Evolutionary conservation across 2,329 filamentous ascomycete species (phyloP).

Genomic region (Exophiala calicioides): DNA sequence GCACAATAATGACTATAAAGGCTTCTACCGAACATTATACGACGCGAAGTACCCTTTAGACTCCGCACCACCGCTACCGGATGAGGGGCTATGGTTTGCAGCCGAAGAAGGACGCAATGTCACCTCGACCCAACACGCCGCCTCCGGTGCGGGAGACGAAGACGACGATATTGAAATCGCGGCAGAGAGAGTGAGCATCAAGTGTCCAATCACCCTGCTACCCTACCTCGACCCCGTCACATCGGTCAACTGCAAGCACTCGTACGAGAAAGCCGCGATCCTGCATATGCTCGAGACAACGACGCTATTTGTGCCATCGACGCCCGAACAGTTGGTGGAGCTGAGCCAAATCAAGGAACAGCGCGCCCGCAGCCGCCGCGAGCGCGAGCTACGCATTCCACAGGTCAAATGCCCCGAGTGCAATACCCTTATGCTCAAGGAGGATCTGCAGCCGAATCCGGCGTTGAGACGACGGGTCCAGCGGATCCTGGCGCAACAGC

Average conservation of each 20-base stretch:
- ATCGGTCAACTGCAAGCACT: slow-evolving; percentile 52
- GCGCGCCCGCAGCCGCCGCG: slow-evolving; percentile 2
- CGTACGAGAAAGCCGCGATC: slow-evolving; percentile 51
- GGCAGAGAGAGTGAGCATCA: slow-evolving; percentile 47
- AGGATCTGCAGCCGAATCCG: slow-evolving; percentile 43
- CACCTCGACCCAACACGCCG: slow-evolving; percentile 31
- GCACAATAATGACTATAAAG: slow-evolving; percentile 60
- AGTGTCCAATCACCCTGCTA: slow-evolving; percentile 51
- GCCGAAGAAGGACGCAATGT: slow-evolving; percentile 45
- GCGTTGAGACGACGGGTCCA: slow-evolving; percentile 43
- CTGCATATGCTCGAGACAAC: slow-evolving; percentile 44
- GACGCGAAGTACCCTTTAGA: slow-evolving; percentile 59
- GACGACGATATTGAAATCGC: slow-evolving; percentile 52
- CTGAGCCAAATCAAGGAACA: slow-evolving; percentile 10
- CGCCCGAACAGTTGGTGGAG: slow-evolving; percentile 24
- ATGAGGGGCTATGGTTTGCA: slow-evolving; percentile 63
- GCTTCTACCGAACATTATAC: slow-evolving; percentile 63
- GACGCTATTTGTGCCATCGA: slow-evolving; percentile 32
- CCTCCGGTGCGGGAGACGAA: slow-evolving; percentile 36
- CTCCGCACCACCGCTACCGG: slow-evolving; percentile 55
- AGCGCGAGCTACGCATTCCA: slow-evolving; percentile 9
- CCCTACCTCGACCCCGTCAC: slow-evolving; percentile 50
- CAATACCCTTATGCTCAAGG: slow-evolving; percentile 37
- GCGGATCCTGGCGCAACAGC: slow-evolving; percentile 35
- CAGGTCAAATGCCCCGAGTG: slow-evolving; percentile 47